Evolutionary conservation across 176 grass and related monocot genomes (phyloP).

Genomic region (Raddia guianensis): DNA sequence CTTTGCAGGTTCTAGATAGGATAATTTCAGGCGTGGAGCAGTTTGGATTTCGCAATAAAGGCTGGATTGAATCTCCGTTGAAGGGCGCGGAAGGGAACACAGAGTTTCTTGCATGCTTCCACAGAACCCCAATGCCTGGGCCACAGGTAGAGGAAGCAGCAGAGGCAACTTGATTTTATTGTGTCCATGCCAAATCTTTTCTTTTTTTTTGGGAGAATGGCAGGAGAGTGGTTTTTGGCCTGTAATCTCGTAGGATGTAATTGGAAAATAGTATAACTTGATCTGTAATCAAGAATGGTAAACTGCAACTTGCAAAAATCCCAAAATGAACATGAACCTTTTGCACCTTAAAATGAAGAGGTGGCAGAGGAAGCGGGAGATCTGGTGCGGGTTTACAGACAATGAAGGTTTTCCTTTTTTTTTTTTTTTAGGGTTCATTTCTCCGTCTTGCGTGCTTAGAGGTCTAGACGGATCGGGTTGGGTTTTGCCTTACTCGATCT

Average conservation of each 20-base stretch:
- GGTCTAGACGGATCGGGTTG: too few relatives aligned
- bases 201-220: neutral
- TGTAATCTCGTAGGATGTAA: slow-evolving; percentile 6
- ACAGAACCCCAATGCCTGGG: slow-evolving; percentile 28
- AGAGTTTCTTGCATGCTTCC: slow-evolving; percentile 76
- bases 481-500: too few relatives aligned
- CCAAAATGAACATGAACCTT: too few relatives aligned
- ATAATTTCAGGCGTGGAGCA: slow-evolving; percentile 87
- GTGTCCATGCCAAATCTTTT: neutral
- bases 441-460: too few relatives aligned
- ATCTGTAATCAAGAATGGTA: neutral
- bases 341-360: too few relatives aligned
- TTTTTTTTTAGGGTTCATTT: too few relatives aligned
- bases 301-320: too few relatives aligned
- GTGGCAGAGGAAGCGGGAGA: too few relatives aligned
- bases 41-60: slow-evolving; percentile 77
- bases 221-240: neutral
- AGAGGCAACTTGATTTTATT: slow-evolving; percentile 29
- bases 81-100: slow-evolving; percentile 88
- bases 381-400: too few relatives aligned
- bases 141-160: neutral
- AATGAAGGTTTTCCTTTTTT: too few relatives aligned
- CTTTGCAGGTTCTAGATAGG: slow-evolving; percentile 73
- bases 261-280: neutral
- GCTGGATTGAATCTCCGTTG: slow-evolving; percentile 90